A percentile compares a stretch with the other conserved stretches of the same genome.
These are phyloP conservation scores for Boletus insuetus DNA, from an alignment of 768 basidiomycete species.

Conservation along the genomic window DNA sequence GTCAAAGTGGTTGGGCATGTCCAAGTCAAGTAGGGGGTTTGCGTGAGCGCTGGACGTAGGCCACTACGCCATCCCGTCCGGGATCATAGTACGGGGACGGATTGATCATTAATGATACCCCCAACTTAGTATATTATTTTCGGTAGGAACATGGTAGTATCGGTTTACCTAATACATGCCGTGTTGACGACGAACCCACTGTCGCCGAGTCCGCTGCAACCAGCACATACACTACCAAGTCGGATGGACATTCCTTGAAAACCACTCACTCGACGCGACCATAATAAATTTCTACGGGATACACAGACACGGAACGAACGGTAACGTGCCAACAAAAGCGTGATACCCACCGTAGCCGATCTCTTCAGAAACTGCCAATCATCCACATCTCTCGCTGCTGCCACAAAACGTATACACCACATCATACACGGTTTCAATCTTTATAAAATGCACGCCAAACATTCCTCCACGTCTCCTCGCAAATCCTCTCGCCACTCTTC, in stretches of 20 bases:
- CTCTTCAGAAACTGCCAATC: slow-evolving; percentile 9
- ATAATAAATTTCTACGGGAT: slow-evolving; percentile 1
- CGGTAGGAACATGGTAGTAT: too few relatives aligned
- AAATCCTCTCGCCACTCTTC: slow-evolving; percentile 32
- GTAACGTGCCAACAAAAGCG: slow-evolving; percentile 5
- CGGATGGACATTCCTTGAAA: slow-evolving; percentile 30
- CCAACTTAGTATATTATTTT: too few relatives aligned
- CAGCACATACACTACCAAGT: slow-evolving; percentile 9
- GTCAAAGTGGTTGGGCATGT: slow-evolving; percentile 18
- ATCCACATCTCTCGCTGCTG: slow-evolving; percentile 2
- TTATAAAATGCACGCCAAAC: slow-evolving; percentile 26
- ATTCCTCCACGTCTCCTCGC: slow-evolving; percentile 26
- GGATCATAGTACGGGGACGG: background rate
- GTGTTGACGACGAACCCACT: background rate
- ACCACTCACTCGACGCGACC: slow-evolving; percentile 6
- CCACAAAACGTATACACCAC: slow-evolving; percentile 11
- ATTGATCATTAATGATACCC: background rate
- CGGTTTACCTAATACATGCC: slow-evolving; percentile 20
- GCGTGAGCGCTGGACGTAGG: background rate
- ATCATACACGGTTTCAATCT: background rate
- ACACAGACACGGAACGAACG: background rate
- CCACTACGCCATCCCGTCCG: too few relatives aligned
- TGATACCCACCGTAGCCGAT: slow-evolving; percentile 4
- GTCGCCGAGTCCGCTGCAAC: background rate
- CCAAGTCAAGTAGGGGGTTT: background rate